Evolutionary conservation across 352 stramenopile genomes (phyloP), one percentile per base, ranked within the genome.

Genomic region (Phytopythium kandeliae): DNA sequence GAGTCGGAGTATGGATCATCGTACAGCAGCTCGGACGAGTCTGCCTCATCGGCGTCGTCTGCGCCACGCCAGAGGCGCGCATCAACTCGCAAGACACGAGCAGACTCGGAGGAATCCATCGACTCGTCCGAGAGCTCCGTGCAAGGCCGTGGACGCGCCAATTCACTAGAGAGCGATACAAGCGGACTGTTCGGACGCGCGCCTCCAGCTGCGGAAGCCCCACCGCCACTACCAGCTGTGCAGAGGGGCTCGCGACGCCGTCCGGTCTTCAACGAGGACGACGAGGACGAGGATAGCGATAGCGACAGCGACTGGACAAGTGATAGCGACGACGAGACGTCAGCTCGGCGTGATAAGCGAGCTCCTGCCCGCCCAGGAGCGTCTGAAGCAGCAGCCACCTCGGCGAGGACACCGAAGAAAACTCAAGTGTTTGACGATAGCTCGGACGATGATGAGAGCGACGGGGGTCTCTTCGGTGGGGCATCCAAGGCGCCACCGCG

Each of bases 21-120:
- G 2, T 86, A 88, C 51, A 86, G 77, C 57, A 88, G 74, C 54
- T 87, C 73, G 17, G 76, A 89, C 43, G 71, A 78, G 19, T 84
- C 74, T 24, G 65, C 60, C 17, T 69, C 57, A 16, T 67, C 58
- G 11, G 48, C 48, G 7, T 55, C 48, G 15, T 24, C 58, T 11
- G 42, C 1, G 24, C 55, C 61, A 13, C 61, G 52, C 15, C 41
- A 47, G 17, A 68, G 67, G 42, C 57, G 48, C 17, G 44, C 42
- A 2, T 65, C 67, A 4, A 55, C 58, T 19, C 54, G 43, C 60
- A 59, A 26, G 28, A 21, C 30, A 47, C 52, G 22, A 53, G 74
- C 62, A 6, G 65, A 71, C 30, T 75, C 70, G 0, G 61, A 68
- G n/a, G 68, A 78, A n/a, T 78, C 71, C 17, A 58, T 61, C 12